Conservation (phyloP, 176 grass and related monocot species). For the Phoenix roebelenii region DNA sequence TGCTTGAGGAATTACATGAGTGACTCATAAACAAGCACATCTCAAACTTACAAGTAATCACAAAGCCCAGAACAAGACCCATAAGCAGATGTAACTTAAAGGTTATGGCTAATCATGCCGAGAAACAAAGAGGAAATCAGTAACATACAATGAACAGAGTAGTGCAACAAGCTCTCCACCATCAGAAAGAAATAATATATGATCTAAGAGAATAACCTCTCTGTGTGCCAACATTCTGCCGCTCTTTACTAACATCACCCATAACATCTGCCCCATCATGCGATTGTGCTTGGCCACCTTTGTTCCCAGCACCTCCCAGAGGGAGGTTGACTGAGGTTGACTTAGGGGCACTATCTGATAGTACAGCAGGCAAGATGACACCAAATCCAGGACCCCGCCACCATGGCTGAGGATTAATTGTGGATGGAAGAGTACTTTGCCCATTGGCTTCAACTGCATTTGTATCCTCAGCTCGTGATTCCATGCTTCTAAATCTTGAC, state of each 20-base stretch:
- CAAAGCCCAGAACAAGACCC: too few species aligned
- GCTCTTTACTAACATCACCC: background rate
- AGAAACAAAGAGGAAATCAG: too few species aligned
- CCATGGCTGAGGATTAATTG: slow-evolving; percentile 4
- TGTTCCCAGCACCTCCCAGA: background rate
- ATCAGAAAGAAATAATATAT: background rate
- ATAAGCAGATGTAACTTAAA: too few species aligned
- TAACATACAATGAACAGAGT: too few species aligned
- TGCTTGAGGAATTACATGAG: too few species aligned
- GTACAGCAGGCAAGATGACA: background rate
- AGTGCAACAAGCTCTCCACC: too few species aligned
- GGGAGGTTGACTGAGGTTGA: background rate
- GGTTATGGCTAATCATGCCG: too few species aligned
- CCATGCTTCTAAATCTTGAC: slow-evolving; percentile 1
- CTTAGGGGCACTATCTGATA: background rate
- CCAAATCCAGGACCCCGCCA: background rate
- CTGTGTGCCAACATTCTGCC: slow-evolving; percentile 1
- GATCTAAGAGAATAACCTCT: background rate
- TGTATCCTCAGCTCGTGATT: background rate
- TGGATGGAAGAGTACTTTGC: background rate
- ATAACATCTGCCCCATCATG: background rate
- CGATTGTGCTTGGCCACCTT: background rate
- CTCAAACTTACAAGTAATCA: too few species aligned
- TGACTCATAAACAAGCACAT: too few species aligned
- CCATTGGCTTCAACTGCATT: background rate